Percentiles rank a stretch among this genome's conserved stretches.
Conservation (phyloP, 805 yeast genomes). For the Metschnikowia koreensis region DNA sequence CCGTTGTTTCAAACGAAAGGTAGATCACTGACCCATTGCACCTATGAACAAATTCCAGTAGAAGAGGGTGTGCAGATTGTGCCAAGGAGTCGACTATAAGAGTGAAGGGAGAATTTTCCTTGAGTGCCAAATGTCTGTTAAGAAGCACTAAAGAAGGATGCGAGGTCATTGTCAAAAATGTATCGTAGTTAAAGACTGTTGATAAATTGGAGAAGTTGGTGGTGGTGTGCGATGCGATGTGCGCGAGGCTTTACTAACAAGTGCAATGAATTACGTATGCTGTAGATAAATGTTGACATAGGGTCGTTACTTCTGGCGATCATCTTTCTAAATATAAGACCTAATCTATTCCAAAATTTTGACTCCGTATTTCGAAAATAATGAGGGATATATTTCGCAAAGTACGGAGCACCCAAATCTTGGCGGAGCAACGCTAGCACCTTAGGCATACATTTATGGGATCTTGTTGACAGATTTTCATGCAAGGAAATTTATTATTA, state of each 20-base stretch:
- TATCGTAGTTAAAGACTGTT: not conserved
- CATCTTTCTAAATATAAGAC: too few species aligned
- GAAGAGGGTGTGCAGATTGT: slow-evolving; percentile 60
- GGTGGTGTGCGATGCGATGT: slow-evolving; percentile 3
- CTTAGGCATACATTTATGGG: too few species aligned
- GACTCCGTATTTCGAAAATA: too few species aligned
- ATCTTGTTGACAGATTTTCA: too few species aligned
- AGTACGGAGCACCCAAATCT: too few species aligned
- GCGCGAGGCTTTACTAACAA: slow-evolving; percentile 1
- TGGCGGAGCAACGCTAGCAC: too few species aligned
- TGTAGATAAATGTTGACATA: too few species aligned
- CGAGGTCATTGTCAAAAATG: slow-evolving; percentile 23
- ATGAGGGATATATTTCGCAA: too few species aligned
- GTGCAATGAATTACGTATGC: too few species aligned
- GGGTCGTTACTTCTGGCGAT: too few species aligned
- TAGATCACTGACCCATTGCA: slow-evolving; percentile 43
- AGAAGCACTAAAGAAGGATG: slow-evolving; percentile 51
- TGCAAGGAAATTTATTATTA: too few species aligned
- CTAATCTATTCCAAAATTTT: too few species aligned
- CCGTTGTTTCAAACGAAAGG: slow-evolving; percentile 67
- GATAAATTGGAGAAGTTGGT: not conserved
- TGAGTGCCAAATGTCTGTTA: slow-evolving; percentile 62
- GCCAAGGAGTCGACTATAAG: slow-evolving; percentile 65
- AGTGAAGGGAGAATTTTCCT: slow-evolving; percentile 73
- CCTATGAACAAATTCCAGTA: slow-evolving; percentile 56